Percentiles rank a stretch among this genome's conserved stretches.
Evolutionary conservation across 805 yeast genomes (phyloP).

Genomic region (Schwanniomyces occidentalis): DNA sequence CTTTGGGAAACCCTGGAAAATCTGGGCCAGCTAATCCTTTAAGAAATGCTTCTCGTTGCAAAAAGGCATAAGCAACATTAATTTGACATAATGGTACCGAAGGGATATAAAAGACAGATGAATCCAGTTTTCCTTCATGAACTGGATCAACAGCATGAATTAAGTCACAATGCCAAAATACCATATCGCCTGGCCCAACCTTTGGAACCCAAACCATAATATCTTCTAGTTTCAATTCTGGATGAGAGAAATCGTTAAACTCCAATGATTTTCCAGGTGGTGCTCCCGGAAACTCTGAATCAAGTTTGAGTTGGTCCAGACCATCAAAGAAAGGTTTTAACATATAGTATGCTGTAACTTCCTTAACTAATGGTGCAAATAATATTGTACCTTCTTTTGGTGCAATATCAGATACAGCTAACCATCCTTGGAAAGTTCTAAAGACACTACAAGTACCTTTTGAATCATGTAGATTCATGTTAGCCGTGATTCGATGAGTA

Average conservation of each 20-base stretch:
- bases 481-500: conserved; percentile 32
- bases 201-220: conserved; percentile 36
- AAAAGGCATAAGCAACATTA: conserved; percentile 16
- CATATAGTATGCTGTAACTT: conserved; percentile 38
- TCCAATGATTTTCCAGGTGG: conserved; percentile 38
- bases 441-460: conserved; percentile 28
- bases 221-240: conserved; percentile 32
- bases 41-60: conserved; percentile 21
- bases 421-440: conserved; percentile 48
- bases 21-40: conserved; percentile 23
- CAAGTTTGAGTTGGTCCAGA: conserved; percentile 29
- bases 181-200: conserved; percentile 43
- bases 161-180: conserved; percentile 45
- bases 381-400: conserved; percentile 42
- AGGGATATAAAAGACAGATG: conserved; percentile 41
- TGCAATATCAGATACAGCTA: conserved; percentile 34
- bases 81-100: conserved; percentile 30
- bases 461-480: conserved; percentile 30
- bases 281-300: conserved; percentile 39
- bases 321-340: conserved; percentile 41
- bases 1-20: conserved; percentile 25
- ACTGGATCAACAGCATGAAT: conserved; percentile 42
- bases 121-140: conserved; percentile 32
- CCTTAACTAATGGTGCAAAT: conserved; percentile 36
- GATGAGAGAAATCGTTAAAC: conserved; percentile 25